Base-by-base conservation (phyloP, 2,329 filamentous ascomycete genomes). In the Penicillium decumbens region DNA sequence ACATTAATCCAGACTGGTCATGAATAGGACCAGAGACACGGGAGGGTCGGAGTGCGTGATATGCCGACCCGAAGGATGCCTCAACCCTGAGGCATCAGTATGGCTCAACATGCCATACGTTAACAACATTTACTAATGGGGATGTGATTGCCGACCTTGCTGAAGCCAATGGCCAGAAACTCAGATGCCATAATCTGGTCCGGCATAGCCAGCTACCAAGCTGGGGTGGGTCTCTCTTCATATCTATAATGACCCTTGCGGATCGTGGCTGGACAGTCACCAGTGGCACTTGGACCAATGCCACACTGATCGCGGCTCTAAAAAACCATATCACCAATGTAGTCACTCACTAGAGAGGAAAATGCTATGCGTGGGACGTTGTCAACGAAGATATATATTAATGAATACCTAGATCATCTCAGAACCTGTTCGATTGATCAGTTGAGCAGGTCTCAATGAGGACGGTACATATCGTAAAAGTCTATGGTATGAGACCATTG, bases 101-200 rank as follows among this genome's bases (percentile, higher is more conserved):
- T n/a, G n/a, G n/a, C n/a, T n/a, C n/a, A n/a, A n/a, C n/a, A n/a
- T n/a, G n/a, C n/a, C n/a, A n/a, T n/a, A n/a, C n/a, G n/a, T n/a
- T n/a, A n/a, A n/a, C n/a, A n/a, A n/a, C n/a, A n/a, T 87, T 77
- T 66, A 74, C 75, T 5, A 67, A 72, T 1, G 83, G 80, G 33
- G 81, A 87, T 53, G 62, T 65, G 27, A 69, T 77, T 53, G 66
- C 72, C 12, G 58, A 69, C 29, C 61, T 75, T 15, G 71, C 70
- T 4, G 62, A 69, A 41, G 56, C 61, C 12, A 72, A 73, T 29
- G 67, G 66, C 20, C 72, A 77, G 54, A 62, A 80, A 24, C 60
- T 86, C 44, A 74, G 85, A 47, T 87, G 85, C 65, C 85, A 88
- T 63, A 83, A 76, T 44, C 69, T 78, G 41, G 68, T 79, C 29